Percentiles rank a stretch among this genome's conserved stretches.
Conservation (phyloP, 2,329 filamentous ascomycete genomes). For the Paecilomyces sp. region DNA sequence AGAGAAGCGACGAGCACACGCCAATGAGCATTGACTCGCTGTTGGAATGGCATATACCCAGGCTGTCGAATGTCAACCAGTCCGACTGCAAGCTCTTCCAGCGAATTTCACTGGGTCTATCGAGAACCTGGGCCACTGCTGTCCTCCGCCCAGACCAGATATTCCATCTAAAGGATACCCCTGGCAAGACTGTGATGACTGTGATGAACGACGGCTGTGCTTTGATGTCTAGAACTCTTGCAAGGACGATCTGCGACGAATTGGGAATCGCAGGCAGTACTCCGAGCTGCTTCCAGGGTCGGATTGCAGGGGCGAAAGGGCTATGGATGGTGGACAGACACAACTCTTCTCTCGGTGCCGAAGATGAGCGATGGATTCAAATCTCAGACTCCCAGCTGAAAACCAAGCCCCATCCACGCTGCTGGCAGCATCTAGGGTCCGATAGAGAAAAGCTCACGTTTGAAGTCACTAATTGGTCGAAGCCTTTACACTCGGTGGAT, state of each 20-base stretch:
- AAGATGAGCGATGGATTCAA: constrained; percentile 46
- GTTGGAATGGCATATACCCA: constrained; percentile 41
- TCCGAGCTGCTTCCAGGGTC: constrained; percentile 50
- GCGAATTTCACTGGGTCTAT: constrained; percentile 35
- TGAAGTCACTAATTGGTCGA: constrained; percentile 47
- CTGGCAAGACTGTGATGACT: constrained; percentile 25
- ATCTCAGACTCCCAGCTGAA: constrained; percentile 53
- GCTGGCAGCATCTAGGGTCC: constrained; percentile 22
- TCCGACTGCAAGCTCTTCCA: constrained; percentile 40
- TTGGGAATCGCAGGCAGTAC: constrained; percentile 34
- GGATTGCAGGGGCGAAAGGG: constrained; percentile 55
- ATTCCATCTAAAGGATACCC: constrained; percentile 22
- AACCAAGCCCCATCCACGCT: constrained; percentile 37
- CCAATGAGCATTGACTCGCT: constrained; percentile 31
- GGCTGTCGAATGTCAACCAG: constrained; percentile 26
- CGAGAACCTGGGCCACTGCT: constrained; percentile 36
- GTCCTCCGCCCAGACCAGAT: constrained; percentile 30
- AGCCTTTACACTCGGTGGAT: constrained; percentile 34
- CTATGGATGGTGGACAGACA: constrained; percentile 50
- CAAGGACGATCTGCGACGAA: constrained; percentile 37
- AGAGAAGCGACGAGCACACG: constrained; percentile 22
- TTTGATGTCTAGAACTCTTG: constrained; percentile 46
- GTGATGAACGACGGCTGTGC: constrained; percentile 50
- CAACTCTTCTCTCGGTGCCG: constrained; percentile 17
- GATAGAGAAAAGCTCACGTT: constrained; percentile 46